Base-by-base conservation (phyloP, 805 yeast genomes). In the Pichia exigua region DNA sequence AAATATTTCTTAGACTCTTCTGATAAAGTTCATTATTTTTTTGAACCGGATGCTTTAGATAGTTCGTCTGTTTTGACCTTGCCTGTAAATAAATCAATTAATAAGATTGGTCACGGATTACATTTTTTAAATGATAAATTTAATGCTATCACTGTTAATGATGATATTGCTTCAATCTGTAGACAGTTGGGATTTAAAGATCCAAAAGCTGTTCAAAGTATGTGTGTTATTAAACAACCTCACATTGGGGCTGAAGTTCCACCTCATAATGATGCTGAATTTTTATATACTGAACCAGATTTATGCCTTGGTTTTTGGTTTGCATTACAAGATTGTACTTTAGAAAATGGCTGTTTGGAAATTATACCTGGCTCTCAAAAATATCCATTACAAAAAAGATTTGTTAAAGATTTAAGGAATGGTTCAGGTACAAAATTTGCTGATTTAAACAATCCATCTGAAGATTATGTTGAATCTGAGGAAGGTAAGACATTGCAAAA, bases 191-290 rank as follows among this genome's bases (percentile, higher is more conserved):
- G 77, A 0, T 81, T 76, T 58, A 57, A 69, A 48, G 89, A 85
- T 54, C 89, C 94, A 1, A 68, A 85, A 22, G 85, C 87, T 0
- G 72, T 86, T 41, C 95, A 87, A 62, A 79, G 87, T 54, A 87
- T 87, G 95, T 68, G 83, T 32, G 83, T 87, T 40, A 82, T 86
- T 67, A 87, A 87, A 61, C 92, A 86, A 61, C 89, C 92, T 0
- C 79, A 77, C 48, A 80, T 80, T 42, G 85, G 85, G 5, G 84
- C 82, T 3, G 82, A 79, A 40, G 95, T 87, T 1, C 92, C 92
- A 4, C 71, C 85, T 1, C 95, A 87, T 60, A 85, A 83, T 49
- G 95, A 87, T 63, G 89, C 81, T 2, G 80, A 81, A 2, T 87
- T 87, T 58, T 70, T 87, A 26, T 86, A 73, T 65, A 86, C 94